Percentiles rank a stretch among this genome's conserved stretches.
phyloP scores from a whole-genome alignment of 495 filamentous ascomycete species.

The Xylaria venustula region DNA sequence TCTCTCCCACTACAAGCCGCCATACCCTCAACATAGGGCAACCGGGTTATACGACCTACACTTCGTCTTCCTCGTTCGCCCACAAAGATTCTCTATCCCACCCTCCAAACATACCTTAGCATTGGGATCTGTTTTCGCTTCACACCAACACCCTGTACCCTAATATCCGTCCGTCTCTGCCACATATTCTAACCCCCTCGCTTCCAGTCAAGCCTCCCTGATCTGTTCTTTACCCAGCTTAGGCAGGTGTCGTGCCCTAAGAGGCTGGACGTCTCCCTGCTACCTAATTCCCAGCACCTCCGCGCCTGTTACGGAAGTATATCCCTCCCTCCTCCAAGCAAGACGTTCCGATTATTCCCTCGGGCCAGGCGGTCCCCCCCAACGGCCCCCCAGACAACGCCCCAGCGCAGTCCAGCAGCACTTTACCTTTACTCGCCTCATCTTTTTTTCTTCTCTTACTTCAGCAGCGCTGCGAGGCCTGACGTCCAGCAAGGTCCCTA shows the following conservation, averaged over 20 bases:
- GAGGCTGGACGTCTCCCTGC: background rate
- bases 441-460: background rate
- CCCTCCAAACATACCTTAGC: background rate
- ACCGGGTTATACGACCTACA: background rate
- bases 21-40: too few relatives aligned
- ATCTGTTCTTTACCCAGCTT: background rate
- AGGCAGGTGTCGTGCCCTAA: background rate
- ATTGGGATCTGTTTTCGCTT: background rate
- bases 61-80: background rate
- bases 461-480: background rate
- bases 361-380: background rate
- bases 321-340: background rate
- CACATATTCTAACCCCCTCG: background rate
- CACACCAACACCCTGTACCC: conserved; percentile 1
- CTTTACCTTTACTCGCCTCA: background rate
- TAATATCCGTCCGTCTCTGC: conserved; percentile 7
- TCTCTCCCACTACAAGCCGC: too few relatives aligned
- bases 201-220: background rate
- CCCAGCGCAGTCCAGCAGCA: background rate
- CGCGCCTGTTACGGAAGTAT: conserved; percentile 11
- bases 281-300: background rate
- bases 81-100: conserved; percentile 5
- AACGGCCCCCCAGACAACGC: background rate
- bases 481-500: background rate
- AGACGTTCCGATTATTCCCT: conserved; percentile 6